Base-by-base conservation (phyloP, 2,329 filamentous ascomycete species). In the Aspergillus persii region DNA sequence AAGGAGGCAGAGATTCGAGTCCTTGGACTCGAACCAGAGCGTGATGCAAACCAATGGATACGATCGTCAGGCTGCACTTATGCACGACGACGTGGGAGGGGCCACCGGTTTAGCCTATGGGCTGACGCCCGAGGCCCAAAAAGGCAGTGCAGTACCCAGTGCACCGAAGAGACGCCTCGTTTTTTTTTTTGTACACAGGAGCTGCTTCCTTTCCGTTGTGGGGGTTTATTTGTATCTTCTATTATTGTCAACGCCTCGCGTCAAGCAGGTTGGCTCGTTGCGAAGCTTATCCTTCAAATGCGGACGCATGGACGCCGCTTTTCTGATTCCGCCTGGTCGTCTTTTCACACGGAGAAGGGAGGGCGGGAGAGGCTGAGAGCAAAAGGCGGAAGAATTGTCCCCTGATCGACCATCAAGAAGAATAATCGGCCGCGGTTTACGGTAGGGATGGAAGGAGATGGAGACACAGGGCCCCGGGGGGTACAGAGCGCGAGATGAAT, bases 11-110 rank as follows among this genome's bases (percentile, higher is more conserved):
- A 59, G 53, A 57, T 64, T 54, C 54, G 60, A 65, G 58, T 61
- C 50, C 57, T 53, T 27, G 59, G 54, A 61, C 51, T 53, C 56
- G 39, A 56, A 50, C 53, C 53, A 46, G 51, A 50, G 54, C 46
- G 49, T 56, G 30, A 56, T 57, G 56, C 57, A 55, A 41, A 61
- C 58, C 62, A 61, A 61, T 60, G 50, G 63, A 63, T 59, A 62
- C 61, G 69, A 72, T 70, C 68, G 65, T 66, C 69, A 68, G 66
- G 66, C 65, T 65, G 55, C 66, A 68, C 71, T 71, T 69, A 72
- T 72, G 71, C 71, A 72, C 58, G 66, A 63, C 61, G 66, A 69
- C 61, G 67, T 67, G 64, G 65, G 63, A 64, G 61, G 59, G 57
- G 58, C 62, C 61, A 60, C 63, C 53, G 48, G 51, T 36, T 62